Base-by-base conservation (phyloP, 1,139 yeast species). In the Hansenula anomala region DNA sequence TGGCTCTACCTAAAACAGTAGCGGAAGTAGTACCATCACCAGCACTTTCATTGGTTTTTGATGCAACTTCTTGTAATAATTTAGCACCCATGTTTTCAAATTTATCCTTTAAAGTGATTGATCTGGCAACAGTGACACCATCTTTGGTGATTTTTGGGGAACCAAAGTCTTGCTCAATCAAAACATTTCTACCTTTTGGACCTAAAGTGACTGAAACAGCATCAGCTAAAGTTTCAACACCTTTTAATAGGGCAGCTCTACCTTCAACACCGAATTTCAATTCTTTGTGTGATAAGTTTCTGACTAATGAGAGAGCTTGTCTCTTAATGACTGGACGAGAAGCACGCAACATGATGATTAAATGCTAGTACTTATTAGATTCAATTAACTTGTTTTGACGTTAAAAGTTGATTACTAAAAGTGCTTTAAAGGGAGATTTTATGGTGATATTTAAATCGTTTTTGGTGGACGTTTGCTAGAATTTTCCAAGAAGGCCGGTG, bases 11-110 rank as follows among this genome's bases (percentile, higher is more conserved):
- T 53, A 92, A 77, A 42, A 92, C 95, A 43, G 98, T 92, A 56
- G 98, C 98, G 37, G 96, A 85, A 36, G 98, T 92, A 53, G 98
- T 92, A 73, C 98, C 98, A 60, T 92, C 98, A 73, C 98, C 98
- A 47, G 98, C 98, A 55, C 88, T 78, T 71, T 92, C 98, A 67
- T 92, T 92, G 59, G 98, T 92, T 78, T 89, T 92, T 56, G 96
- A 82, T 38, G 98, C 98, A 53, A 92, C 98, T 64, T 92, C 98
- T 69, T 92, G 98, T 61, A 92, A 74, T 55, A 92, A 77, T 68
- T 87, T 87, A 49, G 98, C 98, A 49, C 98, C 98, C 71, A 88
- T 72, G 48, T 92, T 95, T 73, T 92, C 97, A 60, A 90, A 92
- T 69, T 88, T 89, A 72, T 92, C 95, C 64, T 88, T 73, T 57